Conservation (phyloP, 768 basidiomycete species). For the Erythrobasidium yunnanense region DNA sequence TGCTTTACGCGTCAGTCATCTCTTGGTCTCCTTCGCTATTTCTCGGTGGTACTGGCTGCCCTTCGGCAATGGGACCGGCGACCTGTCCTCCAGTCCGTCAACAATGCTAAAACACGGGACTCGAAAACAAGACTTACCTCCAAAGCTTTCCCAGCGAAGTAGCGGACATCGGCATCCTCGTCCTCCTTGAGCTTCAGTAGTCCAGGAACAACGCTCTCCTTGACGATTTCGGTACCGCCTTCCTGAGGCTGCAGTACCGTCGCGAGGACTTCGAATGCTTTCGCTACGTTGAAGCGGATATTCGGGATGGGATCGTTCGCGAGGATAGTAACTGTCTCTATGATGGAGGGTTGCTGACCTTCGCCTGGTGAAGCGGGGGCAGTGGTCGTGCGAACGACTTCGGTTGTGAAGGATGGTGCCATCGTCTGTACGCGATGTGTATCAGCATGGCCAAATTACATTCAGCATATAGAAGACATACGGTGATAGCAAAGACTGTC, state of each 20-base stretch:
- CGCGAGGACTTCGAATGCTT: slow-evolving; percentile 81
- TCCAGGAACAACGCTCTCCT: slow-evolving; percentile 64
- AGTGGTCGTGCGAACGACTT: slow-evolving; percentile 53
- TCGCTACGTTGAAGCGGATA: slow-evolving; percentile 97
- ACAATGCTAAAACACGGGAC: not conserved
- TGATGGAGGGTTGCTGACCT: slow-evolving; percentile 52
- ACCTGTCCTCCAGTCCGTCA: slow-evolving; percentile 12
- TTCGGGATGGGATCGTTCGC: slow-evolving; percentile 89
- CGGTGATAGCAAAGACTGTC: slow-evolving; percentile 94
- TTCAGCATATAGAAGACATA: slow-evolving; percentile 44
- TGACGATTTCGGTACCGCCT: slow-evolving; percentile 60
- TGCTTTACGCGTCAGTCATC: slow-evolving; percentile 19
- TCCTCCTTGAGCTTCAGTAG: slow-evolving; percentile 79
- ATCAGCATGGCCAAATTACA: not conserved
- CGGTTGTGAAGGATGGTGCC: slow-evolving; percentile 70
- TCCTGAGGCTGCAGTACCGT: slow-evolving; percentile 51
- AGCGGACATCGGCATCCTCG: slow-evolving; percentile 88
- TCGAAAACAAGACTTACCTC: slow-evolving; percentile 14
- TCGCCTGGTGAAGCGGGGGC: not conserved
- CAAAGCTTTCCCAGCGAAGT: slow-evolving; percentile 67
- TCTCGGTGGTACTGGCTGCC: slow-evolving; percentile 18
- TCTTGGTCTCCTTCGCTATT: slow-evolving; percentile 12
- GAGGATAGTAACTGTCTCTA: slow-evolving; percentile 69
- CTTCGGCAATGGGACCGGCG: slow-evolving; percentile 21
- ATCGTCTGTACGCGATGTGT: slow-evolving; percentile 59